Conservation (phyloP, 345 rosid genomes). For the Syzygium aromaticum region DNA sequence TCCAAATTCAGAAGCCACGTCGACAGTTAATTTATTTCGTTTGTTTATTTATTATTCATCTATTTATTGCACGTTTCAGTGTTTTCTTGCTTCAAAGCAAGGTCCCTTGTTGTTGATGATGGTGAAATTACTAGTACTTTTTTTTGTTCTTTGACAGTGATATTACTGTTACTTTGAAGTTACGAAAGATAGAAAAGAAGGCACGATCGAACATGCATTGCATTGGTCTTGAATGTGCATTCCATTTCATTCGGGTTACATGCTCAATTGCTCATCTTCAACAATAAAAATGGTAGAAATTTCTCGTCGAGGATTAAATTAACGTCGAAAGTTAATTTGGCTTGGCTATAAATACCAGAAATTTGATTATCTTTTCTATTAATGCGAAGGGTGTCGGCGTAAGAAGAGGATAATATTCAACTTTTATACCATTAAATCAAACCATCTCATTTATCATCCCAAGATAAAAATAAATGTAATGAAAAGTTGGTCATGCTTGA, state of each 20-base stretch:
- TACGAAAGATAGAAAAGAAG: neutral
- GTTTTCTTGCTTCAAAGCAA: constrained; percentile 8
- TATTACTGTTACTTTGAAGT: constrained; percentile 6
- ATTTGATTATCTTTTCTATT: neutral
- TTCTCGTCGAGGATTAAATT: neutral
- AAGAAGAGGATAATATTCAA: neutral
- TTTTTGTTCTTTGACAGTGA: neutral
- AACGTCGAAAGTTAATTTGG: neutral
- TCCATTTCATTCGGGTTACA: neutral
- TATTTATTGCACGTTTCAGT: neutral
- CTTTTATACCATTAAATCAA: neutral
- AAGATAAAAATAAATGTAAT: neutral
- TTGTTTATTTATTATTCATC: neutral
- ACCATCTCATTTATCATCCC: neutral
- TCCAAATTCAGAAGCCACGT: neutral
- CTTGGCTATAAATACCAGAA: neutral
- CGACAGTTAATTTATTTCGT: neutral
- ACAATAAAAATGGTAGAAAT: neutral
- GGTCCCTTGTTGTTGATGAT: neutral
- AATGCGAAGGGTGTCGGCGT: rapidly evolving
- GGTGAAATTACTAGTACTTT: neutral
- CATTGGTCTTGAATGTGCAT: neutral
- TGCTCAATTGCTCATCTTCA: neutral
- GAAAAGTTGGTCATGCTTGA: neutral
- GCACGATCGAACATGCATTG: neutral